phyloP scores from a whole-genome alignment of 768 basidiomycete genomes.

The Hemileccinum rubropunctum region DNA sequence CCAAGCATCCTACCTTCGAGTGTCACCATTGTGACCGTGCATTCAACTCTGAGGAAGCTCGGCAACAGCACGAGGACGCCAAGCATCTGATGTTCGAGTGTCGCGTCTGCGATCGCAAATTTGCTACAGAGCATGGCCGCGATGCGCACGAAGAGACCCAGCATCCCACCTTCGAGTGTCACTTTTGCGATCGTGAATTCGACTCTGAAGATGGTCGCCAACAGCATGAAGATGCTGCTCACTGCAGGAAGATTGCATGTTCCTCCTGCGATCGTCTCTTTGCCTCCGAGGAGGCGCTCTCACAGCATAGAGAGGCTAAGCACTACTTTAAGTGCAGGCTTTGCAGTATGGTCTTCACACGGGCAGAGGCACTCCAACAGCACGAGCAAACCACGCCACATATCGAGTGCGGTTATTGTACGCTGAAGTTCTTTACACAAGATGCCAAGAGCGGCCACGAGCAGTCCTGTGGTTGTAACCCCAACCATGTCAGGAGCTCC shows the following conservation, averaged over 20 bases:
- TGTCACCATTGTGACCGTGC: conserved; percentile 6
- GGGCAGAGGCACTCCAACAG: not conserved
- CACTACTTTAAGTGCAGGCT: not conserved
- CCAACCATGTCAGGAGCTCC: not conserved
- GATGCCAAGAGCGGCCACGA: conserved; percentile 4
- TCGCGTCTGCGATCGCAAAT: not conserved
- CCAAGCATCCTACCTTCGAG: conserved; percentile 12
- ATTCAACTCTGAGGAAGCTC: conserved; percentile 5
- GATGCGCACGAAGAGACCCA: not conserved
- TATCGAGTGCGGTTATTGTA: conserved; percentile 8
- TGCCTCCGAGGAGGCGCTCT: not conserved
- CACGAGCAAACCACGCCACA: conserved; percentile 1
- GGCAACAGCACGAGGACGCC: conserved; percentile 8
- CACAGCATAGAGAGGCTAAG: not conserved
- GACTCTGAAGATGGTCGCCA: not conserved
- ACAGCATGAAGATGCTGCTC: conserved; percentile 10
- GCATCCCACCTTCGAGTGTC: conserved; percentile 11
- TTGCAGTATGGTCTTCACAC: not conserved
- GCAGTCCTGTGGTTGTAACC: conserved; percentile 1
- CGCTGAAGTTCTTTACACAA: not conserved
- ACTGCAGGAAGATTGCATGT: conserved; percentile 1
- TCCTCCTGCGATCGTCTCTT: conserved; percentile 6
- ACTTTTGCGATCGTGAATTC: conserved; percentile 4
- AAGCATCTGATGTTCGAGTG: conserved; percentile 11
- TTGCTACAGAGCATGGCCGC: conserved; percentile 1